phyloP scores from a whole-genome alignment of 2,329 filamentous ascomycete species.

The Verticillium dahliae region DNA sequence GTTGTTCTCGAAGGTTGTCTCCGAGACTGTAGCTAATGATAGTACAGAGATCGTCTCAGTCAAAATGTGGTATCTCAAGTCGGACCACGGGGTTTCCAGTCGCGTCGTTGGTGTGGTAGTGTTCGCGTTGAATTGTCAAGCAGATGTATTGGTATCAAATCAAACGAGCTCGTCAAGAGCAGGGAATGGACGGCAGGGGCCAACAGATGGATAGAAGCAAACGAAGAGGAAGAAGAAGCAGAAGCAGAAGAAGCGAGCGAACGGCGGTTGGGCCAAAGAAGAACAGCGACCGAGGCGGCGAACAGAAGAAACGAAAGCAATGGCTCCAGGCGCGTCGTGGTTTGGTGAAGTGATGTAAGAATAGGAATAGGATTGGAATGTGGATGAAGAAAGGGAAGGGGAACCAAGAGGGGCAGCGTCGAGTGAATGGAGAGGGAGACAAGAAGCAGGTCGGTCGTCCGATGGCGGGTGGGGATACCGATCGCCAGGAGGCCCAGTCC shows the following conservation, averaged over 20 bases:
- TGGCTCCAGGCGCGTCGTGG: background rate
- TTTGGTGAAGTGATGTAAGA: background rate
- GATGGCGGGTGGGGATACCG: background rate
- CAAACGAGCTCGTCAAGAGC: too few species aligned
- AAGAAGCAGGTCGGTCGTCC: background rate
- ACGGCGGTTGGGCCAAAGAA: background rate
- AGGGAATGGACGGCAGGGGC: too few species aligned
- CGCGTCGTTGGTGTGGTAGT: too few species aligned
- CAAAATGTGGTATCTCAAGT: too few species aligned
- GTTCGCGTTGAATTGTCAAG: too few species aligned
- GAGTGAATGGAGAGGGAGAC: background rate
- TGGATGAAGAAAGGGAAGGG: background rate
- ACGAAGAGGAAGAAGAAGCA: background rate
- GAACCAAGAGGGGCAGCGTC: background rate
- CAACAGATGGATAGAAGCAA: background rate
- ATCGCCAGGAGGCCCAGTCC: background rate
- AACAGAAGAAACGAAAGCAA: background rate
- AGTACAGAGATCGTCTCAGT: too few species aligned
- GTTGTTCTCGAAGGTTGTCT: too few species aligned
- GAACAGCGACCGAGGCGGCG: background rate
- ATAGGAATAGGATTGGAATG: background rate
- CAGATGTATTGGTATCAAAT: too few species aligned
- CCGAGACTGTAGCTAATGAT: too few species aligned
- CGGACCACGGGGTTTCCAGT: too few species aligned
- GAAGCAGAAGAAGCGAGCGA: background rate